Conservation (phyloP, 495 filamentous ascomycete genomes). For the Eremomyces bilateralis region DNA sequence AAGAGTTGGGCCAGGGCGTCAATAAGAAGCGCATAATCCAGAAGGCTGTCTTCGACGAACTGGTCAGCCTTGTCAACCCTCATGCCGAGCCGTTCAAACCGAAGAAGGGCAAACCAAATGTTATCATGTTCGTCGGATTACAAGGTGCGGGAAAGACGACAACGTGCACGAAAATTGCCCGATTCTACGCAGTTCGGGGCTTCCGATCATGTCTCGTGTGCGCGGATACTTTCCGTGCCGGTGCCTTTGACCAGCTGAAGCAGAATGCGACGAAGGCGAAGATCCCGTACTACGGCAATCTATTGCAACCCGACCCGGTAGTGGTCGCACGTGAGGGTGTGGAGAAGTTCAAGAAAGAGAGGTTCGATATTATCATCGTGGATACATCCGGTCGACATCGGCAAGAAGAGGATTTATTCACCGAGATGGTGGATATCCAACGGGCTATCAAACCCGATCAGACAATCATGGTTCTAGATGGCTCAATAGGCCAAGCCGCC, state of each 20-base stretch:
- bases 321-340: slow-evolving; percentile 86
- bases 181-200: slow-evolving; percentile 83
- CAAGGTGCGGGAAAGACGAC: slow-evolving; percentile 97
- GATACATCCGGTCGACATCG: slow-evolving; percentile 88
- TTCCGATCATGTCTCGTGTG: slow-evolving; percentile 92
- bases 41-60: slow-evolving; percentile 91
- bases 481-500: slow-evolving; percentile 86
- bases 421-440: slow-evolving; percentile 97
- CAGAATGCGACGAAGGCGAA: slow-evolving; percentile 98
- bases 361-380: slow-evolving; percentile 95
- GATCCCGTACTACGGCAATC: slow-evolving; percentile 91
- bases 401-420: slow-evolving; percentile 87
- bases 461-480: slow-evolving; percentile 94
- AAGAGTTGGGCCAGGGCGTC: slow-evolving; percentile 62
- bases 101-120: slow-evolving; percentile 85
- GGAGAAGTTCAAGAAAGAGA: slow-evolving; percentile 96
- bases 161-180: slow-evolving; percentile 88
- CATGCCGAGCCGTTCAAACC: slow-evolving; percentile 92
- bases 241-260: slow-evolving; percentile 95
- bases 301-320: slow-evolving; percentile 90
- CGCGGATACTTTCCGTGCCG: slow-evolving; percentile 94
- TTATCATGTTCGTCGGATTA: slow-evolving; percentile 98
- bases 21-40: slow-evolving; percentile 98
- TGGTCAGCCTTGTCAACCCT: slow-evolving; percentile 86
- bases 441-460: slow-evolving; percentile 79